phyloP scores from a whole-genome alignment of 2,329 filamentous ascomycete genomes.

The Emericellopsis atlantica region DNA sequence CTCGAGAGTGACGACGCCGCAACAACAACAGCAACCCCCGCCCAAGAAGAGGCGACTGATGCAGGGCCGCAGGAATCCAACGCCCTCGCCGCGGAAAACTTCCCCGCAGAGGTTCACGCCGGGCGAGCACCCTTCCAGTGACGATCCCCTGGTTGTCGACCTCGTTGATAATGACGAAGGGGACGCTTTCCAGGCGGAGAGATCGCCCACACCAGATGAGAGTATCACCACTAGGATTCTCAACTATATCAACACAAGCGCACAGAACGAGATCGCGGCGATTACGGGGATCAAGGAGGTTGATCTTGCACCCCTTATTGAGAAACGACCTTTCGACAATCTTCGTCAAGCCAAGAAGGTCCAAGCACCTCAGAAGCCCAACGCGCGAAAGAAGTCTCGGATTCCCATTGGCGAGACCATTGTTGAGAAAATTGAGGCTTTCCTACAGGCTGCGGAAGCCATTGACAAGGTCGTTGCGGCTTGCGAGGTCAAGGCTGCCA shows the following conservation, averaged over 20 bases:
- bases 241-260: slow-evolving; percentile 72
- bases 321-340: slow-evolving; percentile 59
- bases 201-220: slow-evolving; percentile 12
- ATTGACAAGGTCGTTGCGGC: slow-evolving; percentile 71
- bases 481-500: slow-evolving; percentile 60
- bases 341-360: slow-evolving; percentile 57
- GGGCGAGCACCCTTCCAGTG: slow-evolving; percentile 13
- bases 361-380: slow-evolving; percentile 34
- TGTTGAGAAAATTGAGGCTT: slow-evolving; percentile 46
- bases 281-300: slow-evolving; percentile 64
- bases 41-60: slow-evolving; percentile 13
- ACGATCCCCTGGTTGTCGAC: slow-evolving; percentile 20
- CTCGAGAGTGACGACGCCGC: slow-evolving; percentile 8
- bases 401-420: slow-evolving; percentile 39
- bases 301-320: slow-evolving; percentile 56
- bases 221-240: slow-evolving; percentile 42
- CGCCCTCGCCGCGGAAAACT: slow-evolving; percentile 10
- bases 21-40: slow-evolving; percentile 12
- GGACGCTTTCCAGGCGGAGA: slow-evolving; percentile 24
- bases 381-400: slow-evolving; percentile 30
- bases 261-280: slow-evolving; percentile 63
- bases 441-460: slow-evolving; percentile 67
- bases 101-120: slow-evolving; percentile 3
- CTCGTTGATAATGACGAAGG: slow-evolving; percentile 26
- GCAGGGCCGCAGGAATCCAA: slow-evolving; percentile 18